These are phyloP conservation scores for Camelina hispida DNA, from an alignment of 345 rosid species.

Conservation along the genomic window DNA sequence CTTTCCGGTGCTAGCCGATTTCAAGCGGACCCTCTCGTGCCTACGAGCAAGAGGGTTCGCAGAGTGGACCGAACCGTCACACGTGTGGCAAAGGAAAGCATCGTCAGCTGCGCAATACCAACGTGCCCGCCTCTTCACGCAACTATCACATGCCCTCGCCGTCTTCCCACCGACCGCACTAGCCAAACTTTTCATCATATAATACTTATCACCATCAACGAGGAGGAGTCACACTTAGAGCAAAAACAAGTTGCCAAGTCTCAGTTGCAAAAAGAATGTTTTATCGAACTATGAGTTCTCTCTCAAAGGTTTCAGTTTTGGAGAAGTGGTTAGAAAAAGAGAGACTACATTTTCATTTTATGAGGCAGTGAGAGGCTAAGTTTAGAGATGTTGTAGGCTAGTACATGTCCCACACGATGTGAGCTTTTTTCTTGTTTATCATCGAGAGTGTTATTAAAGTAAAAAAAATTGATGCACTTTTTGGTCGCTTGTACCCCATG, in stretches of 20 bases:
- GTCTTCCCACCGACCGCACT: slow-evolving; percentile 79
- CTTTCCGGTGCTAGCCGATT: slow-evolving; percentile 45
- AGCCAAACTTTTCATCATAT: slow-evolving; percentile 54
- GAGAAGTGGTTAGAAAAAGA: slow-evolving; percentile 34
- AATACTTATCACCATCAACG: slow-evolving; percentile 20
- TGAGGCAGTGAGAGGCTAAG: slow-evolving; percentile 25
- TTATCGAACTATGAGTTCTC: slow-evolving; percentile 8
- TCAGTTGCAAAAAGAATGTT: slow-evolving; percentile 35
- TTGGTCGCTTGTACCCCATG: slow-evolving; percentile 46
- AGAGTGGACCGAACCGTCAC: slow-evolving; percentile 84
- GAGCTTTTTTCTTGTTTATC: slow-evolving; percentile 27
- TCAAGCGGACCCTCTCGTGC: slow-evolving; percentile 80
- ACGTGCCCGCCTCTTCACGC: slow-evolving; percentile 75
- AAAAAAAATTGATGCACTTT: slow-evolving; percentile 26
- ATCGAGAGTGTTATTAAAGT: slow-evolving; percentile 3
- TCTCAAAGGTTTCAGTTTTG: slow-evolving; percentile 27
- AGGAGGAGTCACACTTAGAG: slow-evolving; percentile 14
- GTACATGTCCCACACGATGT: slow-evolving; percentile 48
- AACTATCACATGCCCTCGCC: slow-evolving; percentile 88
- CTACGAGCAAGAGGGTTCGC: slow-evolving; percentile 83
- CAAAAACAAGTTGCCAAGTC: slow-evolving; percentile 20
- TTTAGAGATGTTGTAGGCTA: slow-evolving; percentile 22
- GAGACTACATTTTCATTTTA: slow-evolving; percentile 19
- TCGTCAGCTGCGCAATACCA: slow-evolving; percentile 98
- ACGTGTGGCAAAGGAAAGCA: slow-evolving; percentile 90